Evolutionary conservation across 1,284 basidiomycete genomes (phyloP).

Genomic region (Ceratobasidium sp.): DNA sequence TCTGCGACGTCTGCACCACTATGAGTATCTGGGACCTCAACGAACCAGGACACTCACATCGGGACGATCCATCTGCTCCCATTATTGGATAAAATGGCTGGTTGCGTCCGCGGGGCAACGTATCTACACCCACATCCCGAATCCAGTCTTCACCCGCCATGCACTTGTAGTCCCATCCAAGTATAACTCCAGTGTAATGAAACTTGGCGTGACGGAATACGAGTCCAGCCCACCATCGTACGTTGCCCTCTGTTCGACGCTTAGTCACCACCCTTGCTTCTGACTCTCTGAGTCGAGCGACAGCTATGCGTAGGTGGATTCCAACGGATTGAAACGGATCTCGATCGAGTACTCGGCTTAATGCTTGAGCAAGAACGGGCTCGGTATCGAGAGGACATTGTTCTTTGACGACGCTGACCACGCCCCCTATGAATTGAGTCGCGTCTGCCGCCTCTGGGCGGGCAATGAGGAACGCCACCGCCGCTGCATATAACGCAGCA

Average conservation of each 20-base stretch:
- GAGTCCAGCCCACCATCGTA: slow-evolving; percentile 60
- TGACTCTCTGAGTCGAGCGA: slow-evolving; percentile 3
- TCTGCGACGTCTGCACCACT: slow-evolving; percentile 52
- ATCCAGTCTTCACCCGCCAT: slow-evolving; percentile 57
- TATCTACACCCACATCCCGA: slow-evolving; percentile 54
- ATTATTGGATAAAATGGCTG: slow-evolving; percentile 63
- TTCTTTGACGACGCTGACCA: slow-evolving; percentile 33
- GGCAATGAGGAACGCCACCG: neutral
- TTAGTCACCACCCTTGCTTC: neutral
- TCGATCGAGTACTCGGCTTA: slow-evolving; percentile 18
- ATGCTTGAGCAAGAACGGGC: slow-evolving; percentile 28
- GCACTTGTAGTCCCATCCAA: slow-evolving; percentile 62
- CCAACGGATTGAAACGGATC: slow-evolving; percentile 9
- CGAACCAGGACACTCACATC: slow-evolving; percentile 52
- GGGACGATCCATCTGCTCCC: slow-evolving; percentile 51
- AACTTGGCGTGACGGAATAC: slow-evolving; percentile 56
- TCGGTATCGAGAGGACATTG: slow-evolving; percentile 36
- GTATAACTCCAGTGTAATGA: slow-evolving; percentile 58
- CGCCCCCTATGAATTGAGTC: slow-evolving; percentile 7
- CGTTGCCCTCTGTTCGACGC: slow-evolving; percentile 7
- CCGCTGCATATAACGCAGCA: slow-evolving; percentile 13
- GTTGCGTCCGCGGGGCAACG: slow-evolving; percentile 52
- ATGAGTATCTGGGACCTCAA: neutral
- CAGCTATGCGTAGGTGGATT: neutral
- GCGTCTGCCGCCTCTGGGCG: slow-evolving; percentile 25